Evolutionary conservation across 1,284 basidiomycete genomes (phyloP).

Genomic region (Sparassis latifolia): DNA sequence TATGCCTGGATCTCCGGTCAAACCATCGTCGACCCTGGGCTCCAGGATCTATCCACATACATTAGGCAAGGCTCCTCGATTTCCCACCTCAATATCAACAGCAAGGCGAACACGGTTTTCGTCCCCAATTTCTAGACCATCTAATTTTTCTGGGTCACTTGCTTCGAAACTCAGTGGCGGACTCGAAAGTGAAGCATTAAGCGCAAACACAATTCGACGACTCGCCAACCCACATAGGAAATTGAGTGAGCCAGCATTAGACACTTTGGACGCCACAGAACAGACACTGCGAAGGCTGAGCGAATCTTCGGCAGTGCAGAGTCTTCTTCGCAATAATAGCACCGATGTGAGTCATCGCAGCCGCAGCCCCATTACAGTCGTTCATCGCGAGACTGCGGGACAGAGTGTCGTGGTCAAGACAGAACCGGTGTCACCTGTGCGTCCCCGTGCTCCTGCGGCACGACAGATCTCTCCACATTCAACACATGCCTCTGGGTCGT

Average conservation of each 20-base stretch:
- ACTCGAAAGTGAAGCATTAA: no score
- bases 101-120: no score
- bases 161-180: no score
- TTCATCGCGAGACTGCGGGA: no score
- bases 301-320: neutral
- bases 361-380: neutral
- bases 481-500: neutral
- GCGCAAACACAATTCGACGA: neutral
- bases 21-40: neutral
- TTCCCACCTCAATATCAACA: no score
- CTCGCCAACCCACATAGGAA: neutral
- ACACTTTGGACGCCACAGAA: neutral
- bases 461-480: neutral
- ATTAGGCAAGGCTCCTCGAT: neutral
- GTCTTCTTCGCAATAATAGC: neutral
- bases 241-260: neutral
- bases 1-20: neutral
- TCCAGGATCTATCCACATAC: neutral
- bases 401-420: neutral
- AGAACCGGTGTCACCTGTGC: neutral
- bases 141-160: no score
- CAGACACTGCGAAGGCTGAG: neutral
- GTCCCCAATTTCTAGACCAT: no score
- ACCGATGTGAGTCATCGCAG: neutral
- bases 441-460: neutral